These are phyloP conservation scores for Onygenales sp. DNA, from an alignment of 2,329 filamentous ascomycete species.

Conservation along the genomic window DNA sequence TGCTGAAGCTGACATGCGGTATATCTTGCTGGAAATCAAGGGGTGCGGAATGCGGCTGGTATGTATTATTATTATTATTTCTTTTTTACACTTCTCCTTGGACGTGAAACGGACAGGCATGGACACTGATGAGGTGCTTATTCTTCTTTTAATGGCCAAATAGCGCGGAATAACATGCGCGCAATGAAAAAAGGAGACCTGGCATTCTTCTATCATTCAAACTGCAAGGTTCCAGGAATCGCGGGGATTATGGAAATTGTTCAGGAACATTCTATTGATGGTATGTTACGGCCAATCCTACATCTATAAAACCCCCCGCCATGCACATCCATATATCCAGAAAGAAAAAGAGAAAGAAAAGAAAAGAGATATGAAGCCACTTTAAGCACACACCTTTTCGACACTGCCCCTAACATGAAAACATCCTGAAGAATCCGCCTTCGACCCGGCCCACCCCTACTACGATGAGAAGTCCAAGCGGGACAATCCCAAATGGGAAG, in stretches of 20 bases:
- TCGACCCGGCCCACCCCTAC: constrained; percentile 65
- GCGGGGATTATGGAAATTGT: constrained; percentile 86
- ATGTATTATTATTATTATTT: constrained; percentile 11
- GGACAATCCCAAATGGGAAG: constrained; percentile 68
- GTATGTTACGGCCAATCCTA: constrained; percentile 36
- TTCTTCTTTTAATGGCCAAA: background rate
- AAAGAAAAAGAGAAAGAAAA: constrained; percentile 15
- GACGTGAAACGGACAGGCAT: background rate
- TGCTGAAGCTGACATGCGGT: constrained; percentile 9
- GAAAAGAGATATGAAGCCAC: constrained; percentile 13
- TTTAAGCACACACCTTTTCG: background rate
- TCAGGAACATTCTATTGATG: constrained; percentile 68
- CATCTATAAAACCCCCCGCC: too few relatives aligned
- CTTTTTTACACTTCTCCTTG: too few relatives aligned
- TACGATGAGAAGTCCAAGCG: constrained; percentile 69
- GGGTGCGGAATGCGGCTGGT: constrained; percentile 37
- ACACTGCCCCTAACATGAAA: background rate
- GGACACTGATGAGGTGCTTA: background rate
- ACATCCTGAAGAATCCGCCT: constrained; percentile 50
- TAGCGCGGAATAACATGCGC: constrained; percentile 78
- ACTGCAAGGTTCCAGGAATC: constrained; percentile 81
- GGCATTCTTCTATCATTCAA: constrained; percentile 96
- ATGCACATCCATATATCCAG: background rate
- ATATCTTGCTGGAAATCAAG: constrained; percentile 15
- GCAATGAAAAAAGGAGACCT: constrained; percentile 86